Conservation (phyloP, 106 monocot species). For the Amphibolis antarctica region DNA sequence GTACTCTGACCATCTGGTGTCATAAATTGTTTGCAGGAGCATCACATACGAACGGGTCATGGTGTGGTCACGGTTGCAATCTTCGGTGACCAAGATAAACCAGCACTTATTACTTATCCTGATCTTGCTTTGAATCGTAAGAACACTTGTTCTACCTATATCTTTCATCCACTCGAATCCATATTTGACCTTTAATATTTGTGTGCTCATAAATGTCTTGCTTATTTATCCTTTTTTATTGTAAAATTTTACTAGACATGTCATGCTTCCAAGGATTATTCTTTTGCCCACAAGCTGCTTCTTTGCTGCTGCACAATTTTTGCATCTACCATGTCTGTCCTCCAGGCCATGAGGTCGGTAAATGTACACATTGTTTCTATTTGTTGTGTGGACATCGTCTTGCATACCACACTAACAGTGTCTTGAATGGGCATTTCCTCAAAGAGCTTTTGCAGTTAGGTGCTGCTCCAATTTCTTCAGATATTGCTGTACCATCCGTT, state of each 20-base stretch:
- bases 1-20: background rate
- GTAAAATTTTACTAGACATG: slow-evolving; percentile 35
- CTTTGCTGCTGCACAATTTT: slow-evolving; percentile 64
- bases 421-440: slow-evolving; percentile 12
- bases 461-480: slow-evolving; percentile 50
- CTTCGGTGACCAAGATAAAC: slow-evolving; percentile 74
- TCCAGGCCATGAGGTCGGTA: slow-evolving; percentile 59
- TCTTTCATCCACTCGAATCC: too few relatives aligned
- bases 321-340: slow-evolving; percentile 62
- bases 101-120: slow-evolving; percentile 79
- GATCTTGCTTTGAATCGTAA: slow-evolving; percentile 78
- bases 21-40: slow-evolving; percentile 39
- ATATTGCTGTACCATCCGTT: slow-evolving; percentile 40
- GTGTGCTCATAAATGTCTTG: background rate
- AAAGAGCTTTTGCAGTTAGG: slow-evolving; percentile 53
- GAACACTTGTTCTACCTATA: slow-evolving; percentile 5
- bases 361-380: background rate
- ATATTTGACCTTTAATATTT: too few relatives aligned
- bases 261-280: slow-evolving; percentile 72
- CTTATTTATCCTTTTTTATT: background rate
- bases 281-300: slow-evolving; percentile 50
- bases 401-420: slow-evolving; percentile 2
- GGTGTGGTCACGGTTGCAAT: slow-evolving; percentile 56
- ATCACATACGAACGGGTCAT: slow-evolving; percentile 43
- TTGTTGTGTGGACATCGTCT: background rate